phyloP scores from a whole-genome alignment of 2,329 filamentous ascomycete species.

The Trichoderma cornu-damae region DNA sequence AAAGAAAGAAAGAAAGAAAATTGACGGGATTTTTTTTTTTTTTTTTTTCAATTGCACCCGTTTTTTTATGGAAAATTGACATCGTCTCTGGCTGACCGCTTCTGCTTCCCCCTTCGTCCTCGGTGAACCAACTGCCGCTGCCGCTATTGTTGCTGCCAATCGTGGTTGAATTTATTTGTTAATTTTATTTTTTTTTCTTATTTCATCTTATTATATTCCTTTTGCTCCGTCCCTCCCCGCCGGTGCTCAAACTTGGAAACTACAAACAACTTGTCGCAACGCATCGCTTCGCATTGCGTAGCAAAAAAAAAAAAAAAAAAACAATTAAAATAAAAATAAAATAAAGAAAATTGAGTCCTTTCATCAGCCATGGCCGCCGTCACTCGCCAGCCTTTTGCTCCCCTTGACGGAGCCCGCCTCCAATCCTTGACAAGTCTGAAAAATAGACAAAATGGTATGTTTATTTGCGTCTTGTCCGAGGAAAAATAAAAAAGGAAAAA shows the following conservation, averaged over 20 bases:
- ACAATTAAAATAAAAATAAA: too few species aligned
- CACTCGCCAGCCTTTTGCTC: conserved; percentile 69
- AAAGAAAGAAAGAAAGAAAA: not conserved
- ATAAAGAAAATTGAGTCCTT: not conserved
- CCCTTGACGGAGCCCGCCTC: conserved; percentile 62
- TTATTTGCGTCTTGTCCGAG: not conserved
- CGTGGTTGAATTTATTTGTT: too few species aligned
- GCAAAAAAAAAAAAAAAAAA: too few species aligned
- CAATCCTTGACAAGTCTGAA: conserved; percentile 69
- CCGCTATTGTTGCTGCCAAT: not conserved
- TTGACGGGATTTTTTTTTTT: not conserved
- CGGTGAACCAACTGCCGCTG: conserved; percentile 11
- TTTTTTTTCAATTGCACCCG: not conserved
- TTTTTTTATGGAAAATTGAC: conserved; percentile 5
- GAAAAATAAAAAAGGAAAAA: too few species aligned
- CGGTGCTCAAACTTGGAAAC: not conserved
- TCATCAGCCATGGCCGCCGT: conserved; percentile 47
- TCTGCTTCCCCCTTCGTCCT: conserved; percentile 4
- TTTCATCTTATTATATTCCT: too few species aligned
- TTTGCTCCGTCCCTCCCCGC: too few species aligned
- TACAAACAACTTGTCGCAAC: not conserved
- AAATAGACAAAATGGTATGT: conserved; percentile 70
- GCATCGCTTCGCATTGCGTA: not conserved
- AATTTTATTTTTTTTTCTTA: too few species aligned
- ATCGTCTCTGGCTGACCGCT: conserved; percentile 5